These are phyloP conservation scores for Diddensiella santjacobensis DNA, from an alignment of 805 yeast species.

Conservation along the genomic window DNA sequence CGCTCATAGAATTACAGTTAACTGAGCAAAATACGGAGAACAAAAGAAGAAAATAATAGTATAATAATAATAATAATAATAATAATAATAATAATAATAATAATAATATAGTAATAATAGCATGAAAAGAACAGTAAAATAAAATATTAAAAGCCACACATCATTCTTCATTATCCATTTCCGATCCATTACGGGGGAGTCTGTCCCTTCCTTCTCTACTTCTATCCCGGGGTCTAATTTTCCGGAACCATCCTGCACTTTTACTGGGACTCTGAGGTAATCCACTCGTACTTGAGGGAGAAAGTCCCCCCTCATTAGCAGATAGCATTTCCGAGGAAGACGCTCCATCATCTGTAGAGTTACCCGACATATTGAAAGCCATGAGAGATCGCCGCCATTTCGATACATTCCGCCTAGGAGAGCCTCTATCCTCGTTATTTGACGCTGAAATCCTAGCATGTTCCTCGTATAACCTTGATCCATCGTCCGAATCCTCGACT, in stretches of 20 bases:
- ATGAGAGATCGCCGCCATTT: conserved; percentile 25
- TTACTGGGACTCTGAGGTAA: conserved; percentile 7
- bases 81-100: background rate
- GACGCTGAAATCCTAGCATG: background rate
- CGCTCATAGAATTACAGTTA: too few relatives aligned
- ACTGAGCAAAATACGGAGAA: too few relatives aligned
- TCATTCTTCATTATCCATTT: conserved; percentile 1
- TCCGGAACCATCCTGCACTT: conserved; percentile 7
- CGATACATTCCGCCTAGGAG: conserved; percentile 19
- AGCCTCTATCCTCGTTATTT: conserved; percentile 1
- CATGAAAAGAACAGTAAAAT: background rate
- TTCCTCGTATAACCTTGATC: conserved; percentile 7
- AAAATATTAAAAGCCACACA: too few relatives aligned
- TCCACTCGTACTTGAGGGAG: conserved; percentile 17
- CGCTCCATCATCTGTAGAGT: background rate
- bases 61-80: background rate
- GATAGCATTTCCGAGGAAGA: conserved; percentile 7
- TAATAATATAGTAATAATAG: background rate
- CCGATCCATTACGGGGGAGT: background rate
- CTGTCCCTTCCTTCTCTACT: background rate
- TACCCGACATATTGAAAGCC: conserved; percentile 13
- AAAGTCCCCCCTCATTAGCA: conserved; percentile 8
- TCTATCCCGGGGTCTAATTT: background rate
- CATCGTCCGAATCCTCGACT: conserved; percentile 11
- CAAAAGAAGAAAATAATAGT: too few relatives aligned